Percentiles rank a stretch among this genome's conserved stretches.
These are phyloP conservation scores for Cyclospora cayetanensis DNA, from an alignment of 169 alveolate species.

Conservation along the genomic window DNA sequence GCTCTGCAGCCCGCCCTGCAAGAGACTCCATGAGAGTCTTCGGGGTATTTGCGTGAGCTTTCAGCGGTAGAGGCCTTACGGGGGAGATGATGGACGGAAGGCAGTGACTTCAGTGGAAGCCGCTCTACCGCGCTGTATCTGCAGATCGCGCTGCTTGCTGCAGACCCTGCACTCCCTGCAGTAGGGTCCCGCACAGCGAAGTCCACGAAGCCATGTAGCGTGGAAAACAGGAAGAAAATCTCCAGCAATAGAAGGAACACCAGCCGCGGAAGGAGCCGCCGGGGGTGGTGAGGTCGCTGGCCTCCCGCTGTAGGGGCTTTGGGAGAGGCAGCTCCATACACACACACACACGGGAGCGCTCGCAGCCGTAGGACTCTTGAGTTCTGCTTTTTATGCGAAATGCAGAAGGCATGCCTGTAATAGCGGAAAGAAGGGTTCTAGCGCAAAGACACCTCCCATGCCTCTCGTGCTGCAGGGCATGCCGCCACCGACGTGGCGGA, in stretches of 20 bases:
- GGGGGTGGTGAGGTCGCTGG: not conserved
- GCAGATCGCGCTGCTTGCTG: not conserved
- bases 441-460: no score
- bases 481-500: no score
- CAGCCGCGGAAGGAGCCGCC: not conserved
- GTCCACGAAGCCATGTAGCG: not conserved
- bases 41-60: not conserved
- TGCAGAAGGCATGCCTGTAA: no score
- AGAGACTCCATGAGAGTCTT: not conserved
- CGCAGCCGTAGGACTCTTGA: no score
- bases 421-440: no score
- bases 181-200: not conserved
- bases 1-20: not conserved
- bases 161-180: not conserved
- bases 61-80: not conserved
- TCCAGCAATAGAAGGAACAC: not conserved
- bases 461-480: no score
- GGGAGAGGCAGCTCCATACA: no score
- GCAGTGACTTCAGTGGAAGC: not conserved
- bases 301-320: not conserved
- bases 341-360: no score
- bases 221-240: not conserved
- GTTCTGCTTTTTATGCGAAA: no score
- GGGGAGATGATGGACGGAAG: not conserved
- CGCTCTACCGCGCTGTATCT: not conserved